Conservation (phyloP, 768 basidiomycete species). For the Flagelloscypha sp. region DNA sequence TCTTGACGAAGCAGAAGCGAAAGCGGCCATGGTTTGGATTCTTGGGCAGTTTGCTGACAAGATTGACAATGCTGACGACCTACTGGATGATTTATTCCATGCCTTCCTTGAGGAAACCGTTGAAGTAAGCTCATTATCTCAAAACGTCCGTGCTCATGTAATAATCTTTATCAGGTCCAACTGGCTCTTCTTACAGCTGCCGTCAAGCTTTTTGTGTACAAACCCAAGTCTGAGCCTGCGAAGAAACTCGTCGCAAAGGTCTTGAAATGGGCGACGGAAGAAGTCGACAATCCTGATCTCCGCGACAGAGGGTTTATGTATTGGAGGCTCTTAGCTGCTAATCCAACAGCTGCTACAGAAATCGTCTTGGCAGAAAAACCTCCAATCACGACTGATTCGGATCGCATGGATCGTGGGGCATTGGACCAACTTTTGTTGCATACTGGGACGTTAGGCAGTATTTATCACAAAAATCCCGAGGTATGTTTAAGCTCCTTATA, state of each 20-base stretch:
- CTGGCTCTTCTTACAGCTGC: conserved; percentile 87
- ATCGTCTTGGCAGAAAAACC: conserved; percentile 93
- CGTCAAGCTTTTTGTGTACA: conserved; percentile 94
- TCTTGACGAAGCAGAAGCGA: conserved; percentile 93
- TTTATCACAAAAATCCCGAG: conserved; percentile 98
- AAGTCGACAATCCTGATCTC: conserved; percentile 96
- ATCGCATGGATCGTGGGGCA: conserved; percentile 93
- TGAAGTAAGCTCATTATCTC: conserved; percentile 50
- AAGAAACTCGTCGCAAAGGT: conserved; percentile 92
- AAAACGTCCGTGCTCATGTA: conserved; percentile 2
- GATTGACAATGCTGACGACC: conserved; percentile 93
- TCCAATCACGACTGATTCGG: conserved; percentile 94
- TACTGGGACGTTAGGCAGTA: conserved; percentile 88
- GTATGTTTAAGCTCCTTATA: conserved; percentile 27
- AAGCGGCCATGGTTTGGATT: conserved; percentile 97
- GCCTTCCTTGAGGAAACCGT: conserved; percentile 89
- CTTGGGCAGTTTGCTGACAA: conserved; percentile 92
- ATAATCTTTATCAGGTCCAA: conserved; percentile 61
- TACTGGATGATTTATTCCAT: conserved; percentile 86
- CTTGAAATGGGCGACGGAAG: conserved; percentile 94
- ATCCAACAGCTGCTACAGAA: conserved; percentile 79
- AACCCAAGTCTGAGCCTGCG: conserved; percentile 70
- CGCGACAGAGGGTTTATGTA: conserved; percentile 99
- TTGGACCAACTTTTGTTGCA: conserved; percentile 92
- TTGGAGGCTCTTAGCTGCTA: conserved; percentile 93